These are phyloP conservation scores for Nannochloris sp. DNA, from an alignment of 139 green algal genomes.

Conservation along the genomic window DNA sequence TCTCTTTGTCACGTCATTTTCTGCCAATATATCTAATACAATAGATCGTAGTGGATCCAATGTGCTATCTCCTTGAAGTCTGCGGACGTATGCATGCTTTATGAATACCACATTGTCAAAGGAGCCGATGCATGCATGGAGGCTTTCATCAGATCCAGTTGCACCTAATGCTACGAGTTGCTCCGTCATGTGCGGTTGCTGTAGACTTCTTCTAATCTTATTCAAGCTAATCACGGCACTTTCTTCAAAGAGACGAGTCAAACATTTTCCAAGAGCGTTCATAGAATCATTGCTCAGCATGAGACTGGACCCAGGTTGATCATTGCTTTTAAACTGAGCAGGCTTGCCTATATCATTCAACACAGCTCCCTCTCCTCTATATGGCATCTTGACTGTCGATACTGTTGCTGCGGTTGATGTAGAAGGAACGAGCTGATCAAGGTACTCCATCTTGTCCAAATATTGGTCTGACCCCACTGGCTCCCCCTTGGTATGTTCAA, in stretches of 20 bases:
- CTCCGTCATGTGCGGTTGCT: background rate
- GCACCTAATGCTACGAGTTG: background rate
- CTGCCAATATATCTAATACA: constrained; percentile 20
- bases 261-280: background rate
- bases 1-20: constrained; percentile 25
- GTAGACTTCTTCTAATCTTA: constrained; percentile 13
- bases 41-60: constrained; percentile 27
- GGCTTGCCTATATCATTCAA: background rate
- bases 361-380: background rate
- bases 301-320: background rate
- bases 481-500: background rate
- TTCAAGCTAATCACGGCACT: constrained; percentile 10
- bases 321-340: background rate
- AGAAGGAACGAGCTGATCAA: constrained; percentile 19
- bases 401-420: background rate
- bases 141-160: constrained; percentile 7
- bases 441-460: constrained; percentile 12
- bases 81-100: constrained; percentile 17
- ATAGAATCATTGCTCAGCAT: background rate
- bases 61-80: constrained; percentile 5
- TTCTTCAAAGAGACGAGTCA: constrained; percentile 11
- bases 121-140: constrained; percentile 15
- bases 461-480: background rate
- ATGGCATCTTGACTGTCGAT: background rate
- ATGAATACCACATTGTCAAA: constrained; percentile 2